Conservation (phyloP, 495 filamentous ascomycete species). For the Penicillium nucicola region DNA sequence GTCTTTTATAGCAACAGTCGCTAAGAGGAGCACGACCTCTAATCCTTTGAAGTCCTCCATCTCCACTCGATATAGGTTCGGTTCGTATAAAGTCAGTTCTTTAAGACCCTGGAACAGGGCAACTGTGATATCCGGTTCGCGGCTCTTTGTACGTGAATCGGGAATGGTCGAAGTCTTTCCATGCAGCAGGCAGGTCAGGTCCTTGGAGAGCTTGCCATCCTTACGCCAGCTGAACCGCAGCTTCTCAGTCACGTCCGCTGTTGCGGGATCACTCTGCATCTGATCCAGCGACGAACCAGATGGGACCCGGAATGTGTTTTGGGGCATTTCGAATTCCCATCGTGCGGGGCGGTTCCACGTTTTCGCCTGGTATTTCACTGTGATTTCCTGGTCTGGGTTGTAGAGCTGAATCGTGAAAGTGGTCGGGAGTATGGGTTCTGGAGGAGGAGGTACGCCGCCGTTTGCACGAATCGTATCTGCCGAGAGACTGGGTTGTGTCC, state of each 20-base stretch:
- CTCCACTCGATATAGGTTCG: constrained; percentile 84
- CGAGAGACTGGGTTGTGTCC: constrained; percentile 76
- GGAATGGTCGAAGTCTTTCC: constrained; percentile 65
- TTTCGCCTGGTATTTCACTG: constrained; percentile 65
- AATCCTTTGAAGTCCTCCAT: constrained; percentile 94
- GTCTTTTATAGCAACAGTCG: constrained; percentile 81
- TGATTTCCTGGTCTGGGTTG: constrained; percentile 84
- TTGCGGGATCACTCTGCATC: constrained; percentile 62
- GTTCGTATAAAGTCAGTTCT: constrained; percentile 85
- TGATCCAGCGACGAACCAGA: constrained; percentile 75
- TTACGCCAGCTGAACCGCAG: constrained; percentile 88
- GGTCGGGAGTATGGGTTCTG: constrained; percentile 73
- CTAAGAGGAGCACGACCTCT: constrained; percentile 81
- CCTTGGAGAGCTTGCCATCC: constrained; percentile 80
- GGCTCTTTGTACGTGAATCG: constrained; percentile 66
- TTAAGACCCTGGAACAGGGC: constrained; percentile 68
- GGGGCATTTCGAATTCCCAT: constrained; percentile 93
- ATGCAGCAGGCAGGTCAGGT: constrained; percentile 76
- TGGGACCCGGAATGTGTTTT: constrained; percentile 77
- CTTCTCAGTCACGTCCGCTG: constrained; percentile 69
- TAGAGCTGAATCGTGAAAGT: constrained; percentile 85
- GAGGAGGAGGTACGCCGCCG: constrained; percentile 62
- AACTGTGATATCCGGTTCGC: constrained; percentile 91
- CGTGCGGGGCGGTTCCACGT: constrained; percentile 73
- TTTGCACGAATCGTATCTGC: constrained; percentile 75